A percentile compares a stretch with the other conserved stretches of the same genome.
phyloP scores from a whole-genome alignment of 1,284 basidiomycete genomes.

The Trichosporon sp. region DNA sequence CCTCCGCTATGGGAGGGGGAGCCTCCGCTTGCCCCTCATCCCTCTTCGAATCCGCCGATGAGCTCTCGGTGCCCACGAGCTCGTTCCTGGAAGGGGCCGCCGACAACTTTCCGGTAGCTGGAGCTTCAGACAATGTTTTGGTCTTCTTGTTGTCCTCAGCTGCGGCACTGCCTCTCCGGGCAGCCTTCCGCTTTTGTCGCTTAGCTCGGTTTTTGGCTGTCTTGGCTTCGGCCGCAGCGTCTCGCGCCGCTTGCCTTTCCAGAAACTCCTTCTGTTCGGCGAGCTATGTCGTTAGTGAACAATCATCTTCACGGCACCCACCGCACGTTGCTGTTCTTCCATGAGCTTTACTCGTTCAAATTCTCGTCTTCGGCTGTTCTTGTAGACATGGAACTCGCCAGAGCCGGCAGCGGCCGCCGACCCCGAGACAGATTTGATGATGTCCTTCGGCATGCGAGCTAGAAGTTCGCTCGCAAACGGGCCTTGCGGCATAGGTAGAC shows the following conservation, averaged over 20 bases:
- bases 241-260: slow-evolving; percentile 58
- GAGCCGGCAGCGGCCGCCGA: slow-evolving; percentile 82
- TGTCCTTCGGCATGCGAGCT: slow-evolving; percentile 74
- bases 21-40: neutral
- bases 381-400: slow-evolving; percentile 98
- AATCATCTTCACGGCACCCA: slow-evolving; percentile 44
- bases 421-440: slow-evolving; percentile 98
- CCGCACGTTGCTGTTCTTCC: slow-evolving; percentile 74
- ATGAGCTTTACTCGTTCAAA: slow-evolving; percentile 89
- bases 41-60: neutral
- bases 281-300: slow-evolving; percentile 53
- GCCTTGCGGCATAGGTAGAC: slow-evolving; percentile 55
- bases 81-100: neutral
- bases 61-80: neutral
- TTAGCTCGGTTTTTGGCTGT: slow-evolving; percentile 89
- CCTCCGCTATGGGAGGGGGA: neutral
- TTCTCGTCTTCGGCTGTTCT: slow-evolving; percentile 85
- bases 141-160: too few relatives aligned
- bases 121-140: neutral
- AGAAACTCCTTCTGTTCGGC: slow-evolving; percentile 61
- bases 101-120: neutral
- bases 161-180: slow-evolving; percentile 49
- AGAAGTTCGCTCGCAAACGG: slow-evolving; percentile 35
- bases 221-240: slow-evolving; percentile 68
- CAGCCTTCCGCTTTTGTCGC: slow-evolving; percentile 79